Evolutionary conservation across 495 filamentous ascomycete species (phyloP).

Genomic region (Trichoderma reesei): DNA sequence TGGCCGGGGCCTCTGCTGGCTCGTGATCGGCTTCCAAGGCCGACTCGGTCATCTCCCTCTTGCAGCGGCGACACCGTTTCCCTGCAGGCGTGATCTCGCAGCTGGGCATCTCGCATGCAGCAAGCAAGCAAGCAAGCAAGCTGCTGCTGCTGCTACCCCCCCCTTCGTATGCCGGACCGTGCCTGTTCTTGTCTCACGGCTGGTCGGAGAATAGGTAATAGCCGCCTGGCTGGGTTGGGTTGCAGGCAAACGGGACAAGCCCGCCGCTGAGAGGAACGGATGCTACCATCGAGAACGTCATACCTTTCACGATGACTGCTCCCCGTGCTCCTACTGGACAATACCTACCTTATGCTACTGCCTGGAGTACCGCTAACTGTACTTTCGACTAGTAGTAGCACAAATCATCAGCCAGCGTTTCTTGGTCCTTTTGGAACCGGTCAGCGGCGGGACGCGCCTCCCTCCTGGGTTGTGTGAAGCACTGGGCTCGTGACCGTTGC

Average conservation of each 20-base stretch:
- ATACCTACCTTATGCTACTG: too few species aligned
- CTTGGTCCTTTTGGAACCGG: background rate
- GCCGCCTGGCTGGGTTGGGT: slow-evolving; percentile 1
- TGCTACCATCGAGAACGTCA: slow-evolving; percentile 3
- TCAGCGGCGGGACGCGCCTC: background rate
- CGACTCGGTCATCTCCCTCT: slow-evolving; percentile 7
- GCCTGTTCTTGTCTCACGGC: background rate
- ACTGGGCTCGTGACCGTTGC: background rate
- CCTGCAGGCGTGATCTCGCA: slow-evolving; percentile 5
- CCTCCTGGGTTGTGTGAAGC: background rate
- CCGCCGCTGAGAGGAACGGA: background rate
- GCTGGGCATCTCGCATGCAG: background rate
- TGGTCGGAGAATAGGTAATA: background rate
- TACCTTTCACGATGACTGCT: background rate
- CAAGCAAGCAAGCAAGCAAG: too few species aligned
- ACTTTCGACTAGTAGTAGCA: too few species aligned
- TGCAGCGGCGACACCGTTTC: slow-evolving; percentile 7
- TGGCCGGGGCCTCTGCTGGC: slow-evolving; percentile 11
- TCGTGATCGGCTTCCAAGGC: slow-evolving; percentile 14
- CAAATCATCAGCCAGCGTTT: too few species aligned
- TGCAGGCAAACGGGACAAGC: background rate
- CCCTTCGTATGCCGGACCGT: background rate
- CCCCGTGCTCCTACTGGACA: too few species aligned
- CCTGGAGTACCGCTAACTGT: too few species aligned
- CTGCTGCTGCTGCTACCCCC: background rate